These are phyloP conservation scores for Cytospora chrysosperma DNA, from an alignment of 2,329 filamentous ascomycete genomes.

Conservation along the genomic window DNA sequence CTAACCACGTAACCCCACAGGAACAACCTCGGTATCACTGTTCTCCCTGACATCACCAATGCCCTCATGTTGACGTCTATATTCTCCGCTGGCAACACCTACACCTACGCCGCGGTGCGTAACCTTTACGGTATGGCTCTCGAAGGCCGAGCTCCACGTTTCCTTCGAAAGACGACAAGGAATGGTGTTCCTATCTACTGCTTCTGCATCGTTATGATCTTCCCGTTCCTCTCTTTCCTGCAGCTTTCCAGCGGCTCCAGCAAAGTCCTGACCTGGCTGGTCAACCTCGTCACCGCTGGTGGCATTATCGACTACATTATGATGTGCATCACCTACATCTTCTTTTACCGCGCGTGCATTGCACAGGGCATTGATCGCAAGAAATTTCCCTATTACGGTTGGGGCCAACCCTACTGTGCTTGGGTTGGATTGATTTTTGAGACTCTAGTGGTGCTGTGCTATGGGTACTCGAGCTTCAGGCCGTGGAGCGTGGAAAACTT, in stretches of 20 bases:
- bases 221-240: conserved; percentile 43
- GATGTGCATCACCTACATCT: conserved; percentile 26
- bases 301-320: conserved; percentile 63
- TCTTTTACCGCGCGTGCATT: conserved; percentile 22
- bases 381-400: conserved; percentile 56
- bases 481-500: conserved; percentile 33
- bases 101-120: conserved; percentile 24
- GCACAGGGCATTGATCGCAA: conserved; percentile 37
- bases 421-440: conserved; percentile 46
- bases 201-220: conserved; percentile 52
- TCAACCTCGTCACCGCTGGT: conserved; percentile 56
- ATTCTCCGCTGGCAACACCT: conserved; percentile 25
- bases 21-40: conserved; percentile 49
- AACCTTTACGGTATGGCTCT: conserved; percentile 24
- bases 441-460: conserved; percentile 46
- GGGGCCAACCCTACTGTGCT: conserved; percentile 58
- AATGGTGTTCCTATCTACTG: conserved; percentile 62
- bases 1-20: conserved; percentile 7
- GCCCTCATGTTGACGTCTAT: conserved; percentile 39
- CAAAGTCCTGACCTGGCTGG: conserved; percentile 45
- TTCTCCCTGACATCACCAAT: conserved; percentile 58
- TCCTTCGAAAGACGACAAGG: conserved; percentile 58
- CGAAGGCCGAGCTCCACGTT: conserved; percentile 24
- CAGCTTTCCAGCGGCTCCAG: conserved; percentile 19
- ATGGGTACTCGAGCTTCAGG: conserved; percentile 49